Evolutionary conservation across 176 grass and related monocot genomes (phyloP).

Genomic region (Triticum dicoccoides): DNA sequence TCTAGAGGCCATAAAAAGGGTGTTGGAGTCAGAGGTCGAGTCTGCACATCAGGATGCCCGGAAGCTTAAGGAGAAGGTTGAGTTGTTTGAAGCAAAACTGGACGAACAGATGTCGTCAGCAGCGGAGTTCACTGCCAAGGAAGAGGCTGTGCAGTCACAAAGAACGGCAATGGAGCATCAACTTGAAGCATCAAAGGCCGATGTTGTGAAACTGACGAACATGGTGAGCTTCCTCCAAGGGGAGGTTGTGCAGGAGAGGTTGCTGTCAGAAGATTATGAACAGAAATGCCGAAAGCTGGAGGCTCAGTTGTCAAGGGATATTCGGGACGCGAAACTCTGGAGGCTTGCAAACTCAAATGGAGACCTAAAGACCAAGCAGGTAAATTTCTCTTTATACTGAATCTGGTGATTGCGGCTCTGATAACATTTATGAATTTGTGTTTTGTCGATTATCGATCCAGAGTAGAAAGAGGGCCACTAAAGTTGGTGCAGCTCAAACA

Average conservation of each 20-base stretch:
- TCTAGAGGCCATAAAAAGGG: conserved; percentile 44
- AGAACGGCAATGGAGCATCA: conserved; percentile 48
- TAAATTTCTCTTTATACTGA: conserved; percentile 26
- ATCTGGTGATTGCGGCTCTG: not conserved
- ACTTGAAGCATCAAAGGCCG: conserved; percentile 49
- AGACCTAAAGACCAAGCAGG: conserved; percentile 83
- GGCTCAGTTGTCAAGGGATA: conserved; percentile 50
- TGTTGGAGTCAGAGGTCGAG: conserved; percentile 51
- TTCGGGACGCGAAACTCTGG: conserved; percentile 48
- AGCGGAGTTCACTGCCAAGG: conserved; percentile 46
- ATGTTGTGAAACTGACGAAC: conserved; percentile 52
- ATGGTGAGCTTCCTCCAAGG: conserved; percentile 64
- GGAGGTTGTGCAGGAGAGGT: conserved; percentile 58
- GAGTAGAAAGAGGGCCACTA: not conserved
- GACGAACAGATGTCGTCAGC: conserved; percentile 46
- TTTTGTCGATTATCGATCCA: not conserved
- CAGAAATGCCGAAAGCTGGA: conserved; percentile 65
- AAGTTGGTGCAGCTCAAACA: not conserved
- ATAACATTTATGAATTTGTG: conserved; percentile 11
- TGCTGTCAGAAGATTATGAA: conserved; percentile 56
- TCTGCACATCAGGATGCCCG: conserved; percentile 37
- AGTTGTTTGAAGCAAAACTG: conserved; percentile 51
- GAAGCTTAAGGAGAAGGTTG: conserved; percentile 47
- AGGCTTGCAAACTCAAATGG: conserved; percentile 50
- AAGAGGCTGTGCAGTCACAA: conserved; percentile 47